Percentiles rank a stretch among this genome's conserved stretches.
phyloP scores from a whole-genome alignment of 1,284 basidiomycete species.

The Sphagnurus paluster region DNA sequence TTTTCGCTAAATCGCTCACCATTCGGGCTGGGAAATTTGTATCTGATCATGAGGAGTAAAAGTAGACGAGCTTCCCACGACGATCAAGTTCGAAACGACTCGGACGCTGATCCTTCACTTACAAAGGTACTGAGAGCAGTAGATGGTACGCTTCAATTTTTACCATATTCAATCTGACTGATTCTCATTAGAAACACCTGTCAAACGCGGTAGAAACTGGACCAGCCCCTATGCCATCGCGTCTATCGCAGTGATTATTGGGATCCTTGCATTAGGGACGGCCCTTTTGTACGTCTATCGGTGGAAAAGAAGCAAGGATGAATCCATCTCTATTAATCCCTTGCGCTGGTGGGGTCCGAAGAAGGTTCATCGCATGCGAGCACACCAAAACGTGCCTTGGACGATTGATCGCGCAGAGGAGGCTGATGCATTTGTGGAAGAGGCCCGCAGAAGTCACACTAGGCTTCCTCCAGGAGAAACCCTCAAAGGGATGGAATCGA shows the following conservation, averaged over 20 bases:
- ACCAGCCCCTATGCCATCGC: too few relatives aligned
- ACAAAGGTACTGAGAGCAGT: too few relatives aligned
- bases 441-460: not conserved
- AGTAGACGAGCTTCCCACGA: too few relatives aligned
- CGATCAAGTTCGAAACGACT: too few relatives aligned
- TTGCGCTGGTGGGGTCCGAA: not conserved
- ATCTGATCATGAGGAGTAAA: too few relatives aligned
- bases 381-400: conserved; percentile 2
- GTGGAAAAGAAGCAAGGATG: not conserved
- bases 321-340: not conserved
- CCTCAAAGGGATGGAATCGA: not conserved
- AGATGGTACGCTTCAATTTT: too few relatives aligned
- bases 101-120: too few relatives aligned
- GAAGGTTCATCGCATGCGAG: conserved; percentile 10
- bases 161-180: too few relatives aligned
- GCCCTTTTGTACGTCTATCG: conserved; percentile 22
- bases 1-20: too few relatives aligned
- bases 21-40: too few relatives aligned
- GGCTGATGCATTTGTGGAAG: conserved; percentile 3
- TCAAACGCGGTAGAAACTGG: too few relatives aligned
- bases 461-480: conserved; percentile 3
- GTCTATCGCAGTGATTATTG: conserved; percentile 31
- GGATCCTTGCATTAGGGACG: conserved; percentile 24
- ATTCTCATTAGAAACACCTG: too few relatives aligned
- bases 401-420: conserved; percentile 14